Evolutionary conservation across 139 green algal species (phyloP), one percentile per base, ranked within the genome.

Genomic region (Zygnema cylindricum): DNA sequence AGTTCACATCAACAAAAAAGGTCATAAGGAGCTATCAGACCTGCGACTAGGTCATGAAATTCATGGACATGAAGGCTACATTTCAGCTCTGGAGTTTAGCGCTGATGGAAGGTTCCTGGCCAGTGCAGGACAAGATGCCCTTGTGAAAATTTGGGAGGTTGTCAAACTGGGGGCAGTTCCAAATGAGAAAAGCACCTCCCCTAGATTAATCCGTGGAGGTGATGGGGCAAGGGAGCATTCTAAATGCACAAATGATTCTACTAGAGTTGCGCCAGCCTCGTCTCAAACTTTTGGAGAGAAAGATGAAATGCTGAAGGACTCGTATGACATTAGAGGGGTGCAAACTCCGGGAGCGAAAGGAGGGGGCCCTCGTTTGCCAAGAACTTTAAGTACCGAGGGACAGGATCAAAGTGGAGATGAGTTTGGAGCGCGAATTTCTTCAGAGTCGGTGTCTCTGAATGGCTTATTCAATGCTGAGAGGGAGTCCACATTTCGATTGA

Each of bases 91-190:
- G 73, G 92, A 93, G 77, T 97, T 98, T 88, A 94, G 69, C 79
- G 63, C 77, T 0, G 94, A 96, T 40, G 94, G 95, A 0, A 90
- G 83, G 1, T 96, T 96, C 89, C 89, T 98, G 57, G 97, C 96
- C 0, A 95, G 92, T 42, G 96, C 92, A 1, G 97, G 97, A 0
- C 96, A 98, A 81, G 97, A 99, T 85, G 87, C 88, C 3, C 78
- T 96, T 0, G 89, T 94, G 11, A 54, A 54, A 1, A 76, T 93
- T 23, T 94, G 89, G 91, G 33, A 85, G 54, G 82, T 92, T 25
- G n/a, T n/a, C n/a, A n/a, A n/a, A n/a, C 22, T 82, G 32, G 1
- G 1, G 1, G 32, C 30, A 2, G 32, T 38, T 2, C n/a, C 76
- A 33, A 69, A 2, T 49, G 25, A 57, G 23, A 2, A 2, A 23